Conservation (phyloP, 305 asterid genomes). For the Fraxinus baroniana region DNA sequence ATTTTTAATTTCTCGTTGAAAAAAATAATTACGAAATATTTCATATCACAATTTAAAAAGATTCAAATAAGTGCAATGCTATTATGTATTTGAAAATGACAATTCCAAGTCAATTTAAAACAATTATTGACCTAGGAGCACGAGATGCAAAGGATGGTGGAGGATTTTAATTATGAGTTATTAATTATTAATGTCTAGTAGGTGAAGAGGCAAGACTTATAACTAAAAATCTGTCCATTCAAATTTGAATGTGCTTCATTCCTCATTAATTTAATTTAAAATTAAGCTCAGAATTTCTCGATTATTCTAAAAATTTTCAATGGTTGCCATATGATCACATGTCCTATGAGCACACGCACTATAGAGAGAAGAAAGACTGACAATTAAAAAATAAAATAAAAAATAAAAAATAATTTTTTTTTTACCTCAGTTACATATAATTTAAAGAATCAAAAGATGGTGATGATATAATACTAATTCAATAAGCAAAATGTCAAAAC, state of each 20-base stretch:
- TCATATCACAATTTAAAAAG: not conserved
- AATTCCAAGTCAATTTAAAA: not conserved
- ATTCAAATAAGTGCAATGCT: not conserved
- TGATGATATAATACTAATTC: not conserved
- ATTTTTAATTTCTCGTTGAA: not conserved
- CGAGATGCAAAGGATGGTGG: not conserved
- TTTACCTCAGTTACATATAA: not conserved
- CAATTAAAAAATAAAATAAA: not conserved
- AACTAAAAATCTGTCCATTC: not conserved
- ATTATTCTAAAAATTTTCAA: not conserved
- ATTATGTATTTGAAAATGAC: not conserved
- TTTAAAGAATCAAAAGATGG: not conserved
- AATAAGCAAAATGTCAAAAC: not conserved
- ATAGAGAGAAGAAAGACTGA: not conserved
- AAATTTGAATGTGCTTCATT: not conserved
- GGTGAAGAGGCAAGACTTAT: not conserved
- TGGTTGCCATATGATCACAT: not conserved
- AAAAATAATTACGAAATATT: not conserved
- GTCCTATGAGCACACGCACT: not conserved
- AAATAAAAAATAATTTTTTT: no score
- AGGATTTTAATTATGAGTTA: not conserved
- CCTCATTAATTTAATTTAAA: not conserved
- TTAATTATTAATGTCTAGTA: not conserved
- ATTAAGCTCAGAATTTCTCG: not conserved
- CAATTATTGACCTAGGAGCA: not conserved